A percentile compares a stretch with the other conserved stretches of the same genome.
phyloP scores from a whole-genome alignment of 495 filamentous ascomycete genomes.

The Penicillium tannophilum region DNA sequence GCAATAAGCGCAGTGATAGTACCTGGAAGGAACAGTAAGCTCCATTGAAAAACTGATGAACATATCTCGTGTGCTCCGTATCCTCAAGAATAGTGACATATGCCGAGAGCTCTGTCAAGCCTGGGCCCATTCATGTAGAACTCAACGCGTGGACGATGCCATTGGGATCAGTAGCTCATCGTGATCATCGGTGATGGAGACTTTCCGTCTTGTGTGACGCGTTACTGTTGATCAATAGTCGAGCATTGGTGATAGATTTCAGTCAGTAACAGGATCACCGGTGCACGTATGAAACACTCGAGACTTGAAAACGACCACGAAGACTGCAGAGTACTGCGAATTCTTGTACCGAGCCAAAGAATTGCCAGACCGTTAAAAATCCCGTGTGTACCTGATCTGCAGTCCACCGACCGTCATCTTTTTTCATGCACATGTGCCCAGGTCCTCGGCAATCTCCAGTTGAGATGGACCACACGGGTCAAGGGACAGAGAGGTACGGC shows the following conservation, averaged over 20 bases:
- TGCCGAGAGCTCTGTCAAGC: background rate
- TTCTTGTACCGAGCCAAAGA: background rate
- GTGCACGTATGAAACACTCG: background rate
- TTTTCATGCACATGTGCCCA: background rate
- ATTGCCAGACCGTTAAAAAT: background rate
- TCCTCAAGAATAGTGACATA: background rate
- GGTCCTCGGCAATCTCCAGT: background rate
- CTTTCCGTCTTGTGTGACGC: background rate
- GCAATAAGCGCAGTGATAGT: background rate
- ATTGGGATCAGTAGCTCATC: background rate
- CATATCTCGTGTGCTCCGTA: background rate
- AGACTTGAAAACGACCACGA: background rate
- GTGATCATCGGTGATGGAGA: background rate
- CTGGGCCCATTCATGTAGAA: background rate
- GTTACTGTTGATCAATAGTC: background rate
- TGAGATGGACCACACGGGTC: background rate
- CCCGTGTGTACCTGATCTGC: slow-evolving; percentile 5
- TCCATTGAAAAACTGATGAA: background rate
- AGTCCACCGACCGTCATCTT: background rate
- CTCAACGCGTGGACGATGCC: slow-evolving; percentile 1
- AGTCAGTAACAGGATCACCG: background rate
- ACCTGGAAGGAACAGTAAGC: background rate
- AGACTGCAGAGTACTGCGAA: background rate
- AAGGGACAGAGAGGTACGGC: background rate
- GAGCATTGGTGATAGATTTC: background rate